Evolutionary conservation across 306 rosid species (phyloP).

Genomic region (Trifolium pratense): DNA sequence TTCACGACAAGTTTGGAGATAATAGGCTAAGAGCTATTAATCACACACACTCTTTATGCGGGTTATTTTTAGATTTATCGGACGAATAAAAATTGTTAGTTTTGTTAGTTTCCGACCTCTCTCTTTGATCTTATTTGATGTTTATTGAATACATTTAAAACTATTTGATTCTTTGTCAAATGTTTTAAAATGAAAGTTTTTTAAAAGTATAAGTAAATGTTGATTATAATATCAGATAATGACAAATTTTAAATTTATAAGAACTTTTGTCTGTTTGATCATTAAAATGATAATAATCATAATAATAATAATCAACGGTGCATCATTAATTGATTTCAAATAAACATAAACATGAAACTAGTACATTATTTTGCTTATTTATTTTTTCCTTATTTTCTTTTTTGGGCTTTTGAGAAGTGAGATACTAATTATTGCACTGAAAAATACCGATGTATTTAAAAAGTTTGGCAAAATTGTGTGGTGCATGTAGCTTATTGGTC

Average conservation of each 20-base stretch:
- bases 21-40: slow-evolving; percentile 1
- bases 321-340: neutral
- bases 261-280: neutral
- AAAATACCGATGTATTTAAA: neutral
- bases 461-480: neutral
- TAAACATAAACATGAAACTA: neutral
- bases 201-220: neutral
- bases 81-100: neutral
- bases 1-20: neutral
- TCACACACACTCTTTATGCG: neutral
- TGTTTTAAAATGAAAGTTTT: neutral
- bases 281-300: neutral
- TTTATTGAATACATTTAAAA: neutral
- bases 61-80: neutral
- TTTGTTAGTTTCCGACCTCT: neutral
- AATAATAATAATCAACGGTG: neutral
- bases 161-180: neutral
- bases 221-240: neutral
- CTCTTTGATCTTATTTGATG: slow-evolving; percentile 2
- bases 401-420: neutral
- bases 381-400: slow-evolving; percentile 6
- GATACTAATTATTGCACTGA: neutral
- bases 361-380: neutral
- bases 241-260: neutral
- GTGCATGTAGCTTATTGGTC: slow-evolving; percentile 5